Percentiles rank a stretch among this genome's conserved stretches.
Evolutionary conservation across 257 asterid species (phyloP).

Genomic region (Capsicum baccatum): DNA sequence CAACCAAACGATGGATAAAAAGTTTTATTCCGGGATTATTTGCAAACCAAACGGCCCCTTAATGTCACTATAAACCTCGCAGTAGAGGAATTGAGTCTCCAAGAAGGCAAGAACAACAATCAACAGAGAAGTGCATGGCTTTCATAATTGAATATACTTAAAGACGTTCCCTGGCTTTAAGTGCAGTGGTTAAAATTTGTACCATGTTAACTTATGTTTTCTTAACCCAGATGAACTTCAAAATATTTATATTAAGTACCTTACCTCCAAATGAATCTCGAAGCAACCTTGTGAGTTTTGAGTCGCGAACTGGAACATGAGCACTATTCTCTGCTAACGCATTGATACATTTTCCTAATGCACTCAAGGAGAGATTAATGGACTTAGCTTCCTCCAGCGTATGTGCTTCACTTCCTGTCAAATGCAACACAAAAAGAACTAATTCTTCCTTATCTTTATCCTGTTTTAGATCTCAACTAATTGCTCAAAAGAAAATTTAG

Average conservation of each 20-base stretch:
- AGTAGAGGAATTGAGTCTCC: background rate
- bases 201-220: background rate
- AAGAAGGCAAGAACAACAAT: slow-evolving; percentile 20
- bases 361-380: slow-evolving; percentile 85
- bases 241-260: slow-evolving; percentile 9
- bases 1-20: too few relatives aligned
- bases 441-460: background rate
- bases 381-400: slow-evolving; percentile 88
- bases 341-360: slow-evolving; percentile 92
- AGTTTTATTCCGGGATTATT: too few relatives aligned
- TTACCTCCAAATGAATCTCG: slow-evolving; percentile 97
- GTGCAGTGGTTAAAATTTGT: background rate
- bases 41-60: too few relatives aligned
- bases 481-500: background rate
- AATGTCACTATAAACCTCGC: background rate
- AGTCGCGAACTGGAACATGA: slow-evolving; percentile 93
- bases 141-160: background rate
- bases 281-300: slow-evolving; percentile 90
- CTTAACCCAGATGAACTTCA: slow-evolving; percentile 9
- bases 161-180: background rate
- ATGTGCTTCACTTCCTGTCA: slow-evolving; percentile 88
- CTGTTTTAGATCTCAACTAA: background rate
- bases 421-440: slow-evolving; percentile 19
- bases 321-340: slow-evolving; percentile 93
- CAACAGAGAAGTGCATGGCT: slow-evolving; percentile 13